Percentiles rank a stretch among this genome's conserved stretches.
Conservation (phyloP, 208 protist species). For the Acanthamoeba castellanii region DNA sequence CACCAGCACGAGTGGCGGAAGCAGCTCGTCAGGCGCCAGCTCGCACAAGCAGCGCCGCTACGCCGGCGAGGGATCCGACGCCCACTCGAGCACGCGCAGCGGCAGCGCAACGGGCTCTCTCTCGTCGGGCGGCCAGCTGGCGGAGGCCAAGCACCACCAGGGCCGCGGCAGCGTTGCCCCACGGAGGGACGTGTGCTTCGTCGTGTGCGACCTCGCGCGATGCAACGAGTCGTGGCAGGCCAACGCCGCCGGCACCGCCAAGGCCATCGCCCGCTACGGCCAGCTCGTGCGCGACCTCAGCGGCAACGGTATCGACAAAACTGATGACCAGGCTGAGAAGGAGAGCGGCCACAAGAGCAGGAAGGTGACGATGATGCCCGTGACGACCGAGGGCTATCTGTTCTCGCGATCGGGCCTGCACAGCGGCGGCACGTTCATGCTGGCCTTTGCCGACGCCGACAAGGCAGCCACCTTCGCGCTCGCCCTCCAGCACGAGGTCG, state of each 20-base stretch:
- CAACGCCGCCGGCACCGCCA: constrained; percentile 31
- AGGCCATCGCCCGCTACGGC: constrained; percentile 45
- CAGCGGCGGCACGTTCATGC: constrained; percentile 64
- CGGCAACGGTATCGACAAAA: too few relatives aligned
- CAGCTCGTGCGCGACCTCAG: constrained; percentile 3
- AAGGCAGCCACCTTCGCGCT: background rate
- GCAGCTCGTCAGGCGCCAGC: background rate
- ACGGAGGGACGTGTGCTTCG: constrained; percentile 18
- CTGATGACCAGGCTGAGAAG: too few relatives aligned
- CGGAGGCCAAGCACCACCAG: background rate
- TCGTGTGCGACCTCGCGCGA: constrained; percentile 49
- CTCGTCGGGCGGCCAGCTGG: background rate
- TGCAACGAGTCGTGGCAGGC: constrained; percentile 56
- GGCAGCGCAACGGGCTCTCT: background rate
- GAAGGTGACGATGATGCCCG: background rate
- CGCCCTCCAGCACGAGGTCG: background rate
- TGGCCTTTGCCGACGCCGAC: constrained; percentile 1
- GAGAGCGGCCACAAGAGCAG: too few relatives aligned
- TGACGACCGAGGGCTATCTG: constrained; percentile 1
- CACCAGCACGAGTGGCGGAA: background rate
- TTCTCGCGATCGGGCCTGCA: constrained; percentile 42
- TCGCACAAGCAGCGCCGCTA: background rate
- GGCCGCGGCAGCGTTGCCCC: background rate
- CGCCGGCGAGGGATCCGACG: background rate
- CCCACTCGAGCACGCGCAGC: background rate